A percentile compares a stretch with the other conserved stretches of the same genome.
Evolutionary conservation across 1,139 yeast species (phyloP).

Genomic region (Candida buenavistaensis): DNA sequence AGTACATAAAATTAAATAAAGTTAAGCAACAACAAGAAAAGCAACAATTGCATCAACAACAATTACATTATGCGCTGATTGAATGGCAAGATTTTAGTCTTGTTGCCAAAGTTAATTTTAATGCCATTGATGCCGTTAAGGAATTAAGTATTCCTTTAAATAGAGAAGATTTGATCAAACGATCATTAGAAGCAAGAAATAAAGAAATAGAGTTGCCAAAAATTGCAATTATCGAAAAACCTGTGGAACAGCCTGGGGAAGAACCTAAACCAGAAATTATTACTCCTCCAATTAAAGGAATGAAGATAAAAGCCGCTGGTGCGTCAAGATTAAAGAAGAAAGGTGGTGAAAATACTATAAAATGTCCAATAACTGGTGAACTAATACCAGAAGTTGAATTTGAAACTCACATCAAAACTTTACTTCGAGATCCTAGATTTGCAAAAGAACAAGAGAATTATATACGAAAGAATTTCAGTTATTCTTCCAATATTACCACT

Average conservation of each 20-base stretch:
- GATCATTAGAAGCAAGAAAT: conserved; percentile 51
- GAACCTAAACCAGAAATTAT: conserved; percentile 10
- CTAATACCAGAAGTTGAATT: conserved; percentile 70
- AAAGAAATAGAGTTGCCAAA: conserved; percentile 19
- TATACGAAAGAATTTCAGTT: conserved; percentile 59
- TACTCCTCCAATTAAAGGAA: conserved; percentile 43
- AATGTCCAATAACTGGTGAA: conserved; percentile 75
- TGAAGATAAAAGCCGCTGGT: conserved; percentile 71
- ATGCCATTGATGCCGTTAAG: conserved; percentile 61
- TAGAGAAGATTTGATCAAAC: conserved; percentile 58
- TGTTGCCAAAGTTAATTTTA: conserved; percentile 69
- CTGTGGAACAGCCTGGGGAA: conserved; percentile 20
- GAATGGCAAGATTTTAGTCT: conserved; percentile 87
- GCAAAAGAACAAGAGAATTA: conserved; percentile 67
- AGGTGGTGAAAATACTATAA: conserved; percentile 33
- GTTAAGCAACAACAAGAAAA: conserved; percentile 28
- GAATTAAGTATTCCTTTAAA: conserved; percentile 63
- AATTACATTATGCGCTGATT: conserved; percentile 65
- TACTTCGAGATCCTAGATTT: conserved; percentile 78
- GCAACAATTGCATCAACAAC: conserved; percentile 34
- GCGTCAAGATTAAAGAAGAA: conserved; percentile 52
- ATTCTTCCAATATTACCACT: conserved; percentile 61
- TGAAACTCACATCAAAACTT: conserved; percentile 70
- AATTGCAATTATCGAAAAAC: conserved; percentile 3
- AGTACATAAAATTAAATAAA: conserved; percentile 42